Evolutionary conservation across 2,329 filamentous ascomycete genomes (phyloP), one percentile per base, ranked within the genome.

Genomic region (Magnaporthiopsis incrustans): DNA sequence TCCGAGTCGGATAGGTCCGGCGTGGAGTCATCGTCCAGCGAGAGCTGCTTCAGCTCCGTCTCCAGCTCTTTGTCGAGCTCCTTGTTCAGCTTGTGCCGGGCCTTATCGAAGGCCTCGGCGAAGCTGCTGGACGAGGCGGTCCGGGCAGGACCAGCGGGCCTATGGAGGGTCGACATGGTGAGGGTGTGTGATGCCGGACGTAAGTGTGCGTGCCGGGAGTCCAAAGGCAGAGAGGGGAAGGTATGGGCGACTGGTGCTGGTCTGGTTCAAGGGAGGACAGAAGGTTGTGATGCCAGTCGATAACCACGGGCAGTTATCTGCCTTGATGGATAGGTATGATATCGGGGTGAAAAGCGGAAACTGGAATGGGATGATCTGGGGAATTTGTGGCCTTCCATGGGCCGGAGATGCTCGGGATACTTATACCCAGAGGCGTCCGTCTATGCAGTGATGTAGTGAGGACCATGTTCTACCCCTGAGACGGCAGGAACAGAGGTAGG

Each of bases 71-170:
- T 63, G 44, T 68, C 69, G 44, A 67, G 61, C 27, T 69, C 66
- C 59, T 69, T 66, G 62, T 70, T 68, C 3, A 75, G 70, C 65
- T 70, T 70, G 59, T 66, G 65, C 32, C 73, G 71, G 18, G 73
- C 73, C 18, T 66, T 69, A 56, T 70, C 69, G 64, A 75, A 75
- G n/a, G 70, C 68, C 64, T 73, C 70, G 44, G 73, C 73, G 60
- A 75, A 74, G 67, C 71, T 73, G 68, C 70, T 73, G 66, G 70
- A 70, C 15, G 71, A 73, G 57, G 64, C 62, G n/a, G 70, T 68
- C 63, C 73, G 70, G 64, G 67, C 62, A 56, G 68, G 70, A 61
- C 69, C 68, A 35, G 68, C 66, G 18, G 72, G 73, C 68, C 72
- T 69, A 62, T 71, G 67, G 32, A 70, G 68, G 18, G 65, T 63